Evolutionary conservation across 23 red algal species (phyloP).

Genomic region (Agarophyton chilense): DNA sequence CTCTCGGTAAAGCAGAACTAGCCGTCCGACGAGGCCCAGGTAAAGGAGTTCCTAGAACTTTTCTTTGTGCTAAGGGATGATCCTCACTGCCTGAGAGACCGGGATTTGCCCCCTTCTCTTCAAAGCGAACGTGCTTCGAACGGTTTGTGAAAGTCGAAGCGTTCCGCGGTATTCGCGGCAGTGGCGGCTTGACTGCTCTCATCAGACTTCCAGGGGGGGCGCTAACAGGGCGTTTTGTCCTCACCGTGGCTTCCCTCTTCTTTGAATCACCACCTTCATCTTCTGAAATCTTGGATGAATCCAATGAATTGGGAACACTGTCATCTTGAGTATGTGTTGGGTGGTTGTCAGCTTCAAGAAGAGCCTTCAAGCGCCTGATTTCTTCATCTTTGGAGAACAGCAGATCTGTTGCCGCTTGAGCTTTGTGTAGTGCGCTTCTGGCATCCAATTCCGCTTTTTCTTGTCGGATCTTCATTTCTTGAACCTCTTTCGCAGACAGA

Average conservation of each 20-base stretch:
- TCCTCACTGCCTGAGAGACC: neutral
- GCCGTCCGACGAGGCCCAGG: slow-evolving; percentile 3
- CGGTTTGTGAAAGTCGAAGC: slow-evolving; percentile 40
- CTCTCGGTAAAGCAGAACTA: neutral
- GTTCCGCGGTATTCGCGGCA: slow-evolving; percentile 32
- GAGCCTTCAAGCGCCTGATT: slow-evolving; percentile 28
- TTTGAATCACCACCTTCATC: neutral
- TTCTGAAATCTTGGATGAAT: neutral
- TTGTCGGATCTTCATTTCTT: slow-evolving; percentile 15
- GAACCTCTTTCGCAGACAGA: slow-evolving; percentile 15
- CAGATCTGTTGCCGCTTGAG: neutral
- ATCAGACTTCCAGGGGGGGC: slow-evolving; percentile 1
- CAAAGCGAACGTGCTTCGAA: slow-evolving; percentile 40
- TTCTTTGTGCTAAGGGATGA: neutral
- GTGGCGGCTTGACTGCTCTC: neutral
- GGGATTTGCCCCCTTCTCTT: neutral
- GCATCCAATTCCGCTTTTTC: slow-evolving; percentile 32
- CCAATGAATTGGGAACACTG: neutral
- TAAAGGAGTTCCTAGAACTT: slow-evolving; percentile 11
- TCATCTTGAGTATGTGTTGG: neutral
- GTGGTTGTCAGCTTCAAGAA: neutral
- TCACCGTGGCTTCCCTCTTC: neutral
- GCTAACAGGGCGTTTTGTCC: slow-evolving; percentile 16
- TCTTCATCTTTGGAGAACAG: slow-evolving; percentile 25
- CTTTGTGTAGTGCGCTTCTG: slow-evolving; percentile 16